phyloP scores from a whole-genome alignment of 1,139 yeast species.

The Blastobotrys buckinghamii region DNA sequence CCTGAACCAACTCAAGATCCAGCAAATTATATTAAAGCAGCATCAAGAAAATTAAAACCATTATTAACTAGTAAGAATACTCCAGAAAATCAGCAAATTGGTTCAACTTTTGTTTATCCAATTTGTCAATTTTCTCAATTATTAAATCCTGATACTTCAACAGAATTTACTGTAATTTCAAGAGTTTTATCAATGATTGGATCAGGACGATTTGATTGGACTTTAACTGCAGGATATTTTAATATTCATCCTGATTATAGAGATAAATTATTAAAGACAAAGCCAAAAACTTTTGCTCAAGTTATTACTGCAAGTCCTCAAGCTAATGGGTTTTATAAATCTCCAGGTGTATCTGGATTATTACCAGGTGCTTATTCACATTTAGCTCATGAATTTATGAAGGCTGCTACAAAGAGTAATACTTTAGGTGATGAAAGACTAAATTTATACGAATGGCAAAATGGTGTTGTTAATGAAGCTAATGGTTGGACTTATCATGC shows the following conservation, averaged over 20 bases:
- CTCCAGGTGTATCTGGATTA: conserved; percentile 74
- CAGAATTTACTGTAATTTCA: conserved; percentile 70
- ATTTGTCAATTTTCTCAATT: conserved; percentile 88
- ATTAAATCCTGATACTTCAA: conserved; percentile 57
- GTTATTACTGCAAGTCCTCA: conserved; percentile 85
- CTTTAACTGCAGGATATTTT: conserved; percentile 95
- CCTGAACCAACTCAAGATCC: conserved; percentile 65
- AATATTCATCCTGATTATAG: conserved; percentile 79
- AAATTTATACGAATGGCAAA: conserved; percentile 73
- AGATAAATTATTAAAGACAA: conserved; percentile 51
- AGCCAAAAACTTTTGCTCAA: conserved; percentile 47
- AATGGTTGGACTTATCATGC: conserved; percentile 98
- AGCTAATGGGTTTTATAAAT: conserved; percentile 88
- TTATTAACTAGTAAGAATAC: conserved; percentile 36
- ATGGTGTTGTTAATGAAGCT: conserved; percentile 73
- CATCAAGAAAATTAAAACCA: conserved; percentile 53
- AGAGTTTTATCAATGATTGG: conserved; percentile 54
- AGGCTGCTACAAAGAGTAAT: conserved; percentile 37
- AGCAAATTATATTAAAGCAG: conserved; percentile 50
- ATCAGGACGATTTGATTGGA: conserved; percentile 61
- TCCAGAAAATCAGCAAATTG: background rate
- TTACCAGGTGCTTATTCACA: conserved; percentile 85
- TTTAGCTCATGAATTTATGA: conserved; percentile 64
- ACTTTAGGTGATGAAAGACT: conserved; percentile 45
- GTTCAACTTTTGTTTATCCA: conserved; percentile 73